These are phyloP conservation scores for Paulownia fortunei DNA, from an alignment of 257 asterid species.

Conservation along the genomic window DNA sequence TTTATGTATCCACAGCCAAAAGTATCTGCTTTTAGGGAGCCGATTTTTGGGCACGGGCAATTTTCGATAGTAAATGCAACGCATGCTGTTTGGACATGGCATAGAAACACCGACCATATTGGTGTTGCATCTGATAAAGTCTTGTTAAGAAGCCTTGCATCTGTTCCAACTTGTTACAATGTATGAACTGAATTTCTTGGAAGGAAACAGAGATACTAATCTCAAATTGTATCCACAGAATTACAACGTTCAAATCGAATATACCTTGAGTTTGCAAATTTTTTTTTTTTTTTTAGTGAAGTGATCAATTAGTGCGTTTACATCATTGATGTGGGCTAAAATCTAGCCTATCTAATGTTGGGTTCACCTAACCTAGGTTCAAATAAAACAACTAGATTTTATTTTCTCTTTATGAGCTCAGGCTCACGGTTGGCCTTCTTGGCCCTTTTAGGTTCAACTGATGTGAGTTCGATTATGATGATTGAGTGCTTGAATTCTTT, in stretches of 20 bases:
- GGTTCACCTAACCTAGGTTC: no score
- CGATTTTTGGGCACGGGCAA: slow-evolving; percentile 73
- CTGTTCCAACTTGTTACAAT: slow-evolving; percentile 37
- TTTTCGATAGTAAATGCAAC: slow-evolving; percentile 53
- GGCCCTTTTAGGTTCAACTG: no score
- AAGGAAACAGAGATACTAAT: not conserved
- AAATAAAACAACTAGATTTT: no score
- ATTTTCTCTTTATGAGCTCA: no score
- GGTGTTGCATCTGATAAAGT: slow-evolving; percentile 46
- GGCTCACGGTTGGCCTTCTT: no score
- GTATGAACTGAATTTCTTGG: not conserved
- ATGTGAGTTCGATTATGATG: no score
- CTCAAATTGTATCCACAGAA: not conserved
- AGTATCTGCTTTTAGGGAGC: slow-evolving; percentile 61
- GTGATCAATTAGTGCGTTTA: no score
- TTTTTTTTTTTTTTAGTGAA: no score
- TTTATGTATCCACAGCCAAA: slow-evolving; percentile 55
- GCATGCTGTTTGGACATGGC: slow-evolving; percentile 75
- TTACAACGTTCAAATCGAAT: not conserved
- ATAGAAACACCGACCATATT: slow-evolving; percentile 50
- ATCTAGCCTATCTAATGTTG: no score
- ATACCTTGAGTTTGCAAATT: not conserved
- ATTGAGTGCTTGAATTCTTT: no score
- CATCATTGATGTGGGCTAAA: no score
- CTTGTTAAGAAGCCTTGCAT: slow-evolving; percentile 45